These are phyloP conservation scores for Hypoxylon fuscum DNA, from an alignment of 495 filamentous ascomycete species.

Conservation along the genomic window DNA sequence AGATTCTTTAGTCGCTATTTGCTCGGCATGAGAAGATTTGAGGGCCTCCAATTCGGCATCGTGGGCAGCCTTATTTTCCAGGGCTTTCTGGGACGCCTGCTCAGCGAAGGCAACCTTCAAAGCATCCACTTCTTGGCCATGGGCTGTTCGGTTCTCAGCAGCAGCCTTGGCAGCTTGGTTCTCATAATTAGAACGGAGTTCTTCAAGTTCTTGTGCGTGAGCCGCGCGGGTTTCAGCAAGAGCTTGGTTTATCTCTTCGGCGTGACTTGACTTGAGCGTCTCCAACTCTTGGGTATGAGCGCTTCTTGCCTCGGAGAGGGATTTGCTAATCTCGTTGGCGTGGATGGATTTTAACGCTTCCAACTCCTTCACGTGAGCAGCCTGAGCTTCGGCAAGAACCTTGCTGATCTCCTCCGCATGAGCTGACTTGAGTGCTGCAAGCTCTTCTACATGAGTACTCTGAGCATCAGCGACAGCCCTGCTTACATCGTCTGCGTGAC, in stretches of 20 bases:
- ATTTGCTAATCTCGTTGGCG: slow-evolving; percentile 46
- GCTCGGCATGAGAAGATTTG: slow-evolving; percentile 36
- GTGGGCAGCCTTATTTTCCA: slow-evolving; percentile 38
- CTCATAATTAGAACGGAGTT: slow-evolving; percentile 48
- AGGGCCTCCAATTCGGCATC: slow-evolving; percentile 44
- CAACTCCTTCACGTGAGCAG: slow-evolving; percentile 48
- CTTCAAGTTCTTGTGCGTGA: slow-evolving; percentile 50
- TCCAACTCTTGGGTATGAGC: slow-evolving; percentile 48
- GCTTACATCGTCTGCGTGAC: slow-evolving; percentile 51
- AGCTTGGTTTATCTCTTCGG: slow-evolving; percentile 48
- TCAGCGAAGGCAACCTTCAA: slow-evolving; percentile 26
- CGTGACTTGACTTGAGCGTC: slow-evolving; percentile 54
- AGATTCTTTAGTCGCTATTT: slow-evolving; percentile 33
- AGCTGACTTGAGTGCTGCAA: slow-evolving; percentile 48
- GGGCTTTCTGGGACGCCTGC: slow-evolving; percentile 32
- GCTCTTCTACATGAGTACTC: slow-evolving; percentile 44
- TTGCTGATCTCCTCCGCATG: slow-evolving; percentile 52
- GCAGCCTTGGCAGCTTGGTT: slow-evolving; percentile 36
- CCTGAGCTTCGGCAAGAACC: slow-evolving; percentile 47
- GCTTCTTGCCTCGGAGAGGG: slow-evolving; percentile 40
- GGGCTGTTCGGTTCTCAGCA: slow-evolving; percentile 28
- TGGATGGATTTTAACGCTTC: slow-evolving; percentile 51
- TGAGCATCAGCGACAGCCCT: slow-evolving; percentile 46
- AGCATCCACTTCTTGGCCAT: slow-evolving; percentile 32
- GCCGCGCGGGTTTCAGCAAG: slow-evolving; percentile 45